Evolutionary conservation across 1,284 basidiomycete genomes (phyloP), one percentile per base, ranked within the genome.

Genomic region (Limonomyces culmigenus): DNA sequence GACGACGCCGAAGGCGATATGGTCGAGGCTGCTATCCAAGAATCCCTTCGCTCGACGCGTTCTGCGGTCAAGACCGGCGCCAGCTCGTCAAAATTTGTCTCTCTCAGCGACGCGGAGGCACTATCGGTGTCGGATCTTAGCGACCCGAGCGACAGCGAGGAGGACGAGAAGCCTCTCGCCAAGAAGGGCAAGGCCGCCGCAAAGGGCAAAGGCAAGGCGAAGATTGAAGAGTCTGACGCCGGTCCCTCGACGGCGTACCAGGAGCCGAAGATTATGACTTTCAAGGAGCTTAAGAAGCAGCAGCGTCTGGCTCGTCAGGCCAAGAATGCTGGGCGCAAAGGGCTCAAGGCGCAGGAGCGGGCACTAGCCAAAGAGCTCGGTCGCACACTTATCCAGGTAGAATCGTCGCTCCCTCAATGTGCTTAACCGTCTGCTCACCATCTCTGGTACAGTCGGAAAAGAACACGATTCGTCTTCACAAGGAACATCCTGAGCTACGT

Each of bases 401-500:
- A 18, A 19, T 10, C 8, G 8, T 8, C 23, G 23, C 23, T 37
- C 27, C 38, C 36, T 27, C 34, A 4, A 13, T 34, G n/a, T 16
- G 29, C 33, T 15, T 8, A 10, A 8, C 30, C 15, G 16, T 35
- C 38, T 5, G 37, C 35, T 33, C 25, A 36, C 15, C 29, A 30
- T 23, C 18, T 14, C 30, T 10, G n/a, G n/a, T n/a, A n/a, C 36
- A 89, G 75, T 74, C 84, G 3, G 87, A 92, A 56, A 85, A 70
- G 53, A 68, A 77, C 5, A 63, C 71, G 3, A 53, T 88, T 29
- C 67, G 72, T 5, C 55, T 91, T 18, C 62, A 65, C 20, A 65
- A 58, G 37, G 55, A 74, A 47, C 81, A 86, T 49, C 68, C 75
- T 3, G 88, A 97, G 50, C 71, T 99, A 19, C 60, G 55, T 37